phyloP scores from a whole-genome alignment of 2,329 filamentous ascomycete genomes.

The Sarocladium brachiariae region DNA sequence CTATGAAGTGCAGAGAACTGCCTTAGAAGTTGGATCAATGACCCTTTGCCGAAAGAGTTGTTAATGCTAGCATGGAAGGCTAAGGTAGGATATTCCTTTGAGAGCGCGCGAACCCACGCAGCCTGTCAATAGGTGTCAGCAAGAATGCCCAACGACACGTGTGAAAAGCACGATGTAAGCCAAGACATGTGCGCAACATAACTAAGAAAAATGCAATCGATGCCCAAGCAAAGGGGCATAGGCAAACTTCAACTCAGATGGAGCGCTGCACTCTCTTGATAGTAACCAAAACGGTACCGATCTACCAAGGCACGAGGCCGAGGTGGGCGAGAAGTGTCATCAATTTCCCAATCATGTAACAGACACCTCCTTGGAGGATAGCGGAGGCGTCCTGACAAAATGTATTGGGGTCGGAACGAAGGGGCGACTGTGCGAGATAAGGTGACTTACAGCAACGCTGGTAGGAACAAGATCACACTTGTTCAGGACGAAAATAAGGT shows the following conservation, averaged over 20 bases:
- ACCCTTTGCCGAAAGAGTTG: conserved; percentile 95
- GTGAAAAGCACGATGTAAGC: conserved; percentile 14
- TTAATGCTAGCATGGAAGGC: conserved; percentile 93
- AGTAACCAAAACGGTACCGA: conserved; percentile 81
- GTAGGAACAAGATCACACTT: conserved; percentile 78
- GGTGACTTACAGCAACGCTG: conserved; percentile 79
- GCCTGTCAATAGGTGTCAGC: conserved; percentile 52
- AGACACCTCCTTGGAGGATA: conserved; percentile 74
- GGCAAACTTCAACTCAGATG: conserved; percentile 94
- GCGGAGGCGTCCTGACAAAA: conserved; percentile 77
- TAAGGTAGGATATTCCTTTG: conserved; percentile 86
- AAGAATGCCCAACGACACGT: conserved; percentile 1
- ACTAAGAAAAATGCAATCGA: conserved; percentile 93
- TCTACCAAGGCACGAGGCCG: conserved; percentile 48
- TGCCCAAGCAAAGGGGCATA: conserved; percentile 43
- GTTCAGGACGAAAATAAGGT: conserved; percentile 51
- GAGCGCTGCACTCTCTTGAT: conserved; percentile 75
- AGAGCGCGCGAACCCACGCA: conserved; percentile 82
- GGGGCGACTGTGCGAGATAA: conserved; percentile 12
- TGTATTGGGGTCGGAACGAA: conserved; percentile 48
- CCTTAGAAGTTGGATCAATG: conserved; percentile 80
- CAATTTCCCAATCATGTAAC: conserved; percentile 99
- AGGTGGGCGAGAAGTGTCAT: conserved; percentile 40
- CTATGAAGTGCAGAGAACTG: conserved; percentile 89
- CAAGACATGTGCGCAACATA: conserved; percentile 73